Percentiles rank a stretch among this genome's conserved stretches.
phyloP scores from a whole-genome alignment of 1,284 basidiomycete genomes.

The Leccinum subrobustum region DNA sequence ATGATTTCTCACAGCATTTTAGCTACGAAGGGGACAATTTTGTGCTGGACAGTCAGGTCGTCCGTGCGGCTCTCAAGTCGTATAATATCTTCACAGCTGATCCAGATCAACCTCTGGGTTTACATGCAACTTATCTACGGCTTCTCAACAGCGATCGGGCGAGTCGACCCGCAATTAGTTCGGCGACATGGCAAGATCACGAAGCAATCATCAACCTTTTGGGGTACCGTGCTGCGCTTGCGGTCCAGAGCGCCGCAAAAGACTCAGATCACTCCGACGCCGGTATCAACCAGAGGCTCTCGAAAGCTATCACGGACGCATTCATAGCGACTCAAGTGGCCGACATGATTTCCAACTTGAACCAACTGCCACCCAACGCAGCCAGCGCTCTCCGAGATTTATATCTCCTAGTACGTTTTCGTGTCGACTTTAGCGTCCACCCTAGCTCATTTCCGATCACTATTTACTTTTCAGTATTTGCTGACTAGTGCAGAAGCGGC shows the following conservation, averaged over 20 bases:
- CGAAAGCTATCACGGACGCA: slow-evolving; percentile 65
- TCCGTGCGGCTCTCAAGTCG: slow-evolving; percentile 66
- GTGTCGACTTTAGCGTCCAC: not conserved
- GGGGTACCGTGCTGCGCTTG: slow-evolving; percentile 60
- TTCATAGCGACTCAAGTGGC: slow-evolving; percentile 58
- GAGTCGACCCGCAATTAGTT: slow-evolving; percentile 16
- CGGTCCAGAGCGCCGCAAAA: slow-evolving; percentile 50
- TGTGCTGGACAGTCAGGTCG: slow-evolving; percentile 71
- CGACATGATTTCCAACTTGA: slow-evolving; percentile 43
- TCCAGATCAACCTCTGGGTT: slow-evolving; percentile 38
- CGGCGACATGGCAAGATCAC: slow-evolving; percentile 13
- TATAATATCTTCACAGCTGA: slow-evolving; percentile 34
- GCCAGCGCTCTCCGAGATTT: slow-evolving; percentile 41
- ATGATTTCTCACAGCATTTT: slow-evolving; percentile 3
- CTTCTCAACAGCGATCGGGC: slow-evolving; percentile 35
- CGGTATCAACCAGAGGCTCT: slow-evolving; percentile 53
- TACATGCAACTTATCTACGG: slow-evolving; percentile 54
- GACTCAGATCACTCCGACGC: slow-evolving; percentile 44
- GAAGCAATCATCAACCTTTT: slow-evolving; percentile 44
- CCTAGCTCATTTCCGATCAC: not conserved
- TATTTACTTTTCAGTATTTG: slow-evolving; percentile 49
- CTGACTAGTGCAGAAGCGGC: slow-evolving; percentile 56
- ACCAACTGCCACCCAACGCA: slow-evolving; percentile 32
- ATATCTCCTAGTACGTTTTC: slow-evolving; percentile 50
- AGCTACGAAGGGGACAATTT: slow-evolving; percentile 81